Evolutionary conservation across 1,284 basidiomycete genomes (phyloP), one percentile per base, ranked within the genome.

Genomic region (Ustilago lituana): DNA sequence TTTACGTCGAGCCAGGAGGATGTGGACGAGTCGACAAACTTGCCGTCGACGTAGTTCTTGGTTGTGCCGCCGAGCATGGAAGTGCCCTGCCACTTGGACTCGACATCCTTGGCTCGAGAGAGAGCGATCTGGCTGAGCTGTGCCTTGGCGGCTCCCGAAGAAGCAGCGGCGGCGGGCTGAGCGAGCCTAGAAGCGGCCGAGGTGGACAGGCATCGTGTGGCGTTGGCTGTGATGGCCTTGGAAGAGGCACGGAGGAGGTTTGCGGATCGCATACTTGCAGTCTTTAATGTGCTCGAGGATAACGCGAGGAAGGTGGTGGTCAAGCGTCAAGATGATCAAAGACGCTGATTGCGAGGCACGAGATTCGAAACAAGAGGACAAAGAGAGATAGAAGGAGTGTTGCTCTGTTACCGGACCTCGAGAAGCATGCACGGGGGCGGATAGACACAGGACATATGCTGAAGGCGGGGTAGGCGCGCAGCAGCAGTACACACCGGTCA

Each of bases 21-120:
- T 4, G 91, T 84, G 77, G 88, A 88, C 83, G 91, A 92, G 76
- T 94, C 90, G 24, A 90, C 85, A 76, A 94, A 96, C 83, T 92
- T 86, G 31, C 94, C 94, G 24, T 88, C 89, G 65, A 95, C 90
- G 83, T 89, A 94, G 83, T 93, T 93, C 52, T 73, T 76, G 50
- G 76, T 94, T 68, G 86, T 89, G 43, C 87, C 90, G 15, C 93
- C 93, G 14, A 87, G 87, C 31, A 89, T 89, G 62, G 86, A 91
- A 11, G 93, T 93, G 50, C 93, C 93, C 73, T 89, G 89, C 92
- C 93, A 95, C 32, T 78, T 78, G 29, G 61, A 45, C 50, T 78
- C 70, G 43, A 77, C 69, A 17, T 75, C 73, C 44, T 76, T 64
- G 29, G 76, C 76, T 39, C 57, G 50, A 4, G 72, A 55, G 14